Base-by-base conservation (phyloP, 176 grass and related monocot species). In the Carex parvula region DNA sequence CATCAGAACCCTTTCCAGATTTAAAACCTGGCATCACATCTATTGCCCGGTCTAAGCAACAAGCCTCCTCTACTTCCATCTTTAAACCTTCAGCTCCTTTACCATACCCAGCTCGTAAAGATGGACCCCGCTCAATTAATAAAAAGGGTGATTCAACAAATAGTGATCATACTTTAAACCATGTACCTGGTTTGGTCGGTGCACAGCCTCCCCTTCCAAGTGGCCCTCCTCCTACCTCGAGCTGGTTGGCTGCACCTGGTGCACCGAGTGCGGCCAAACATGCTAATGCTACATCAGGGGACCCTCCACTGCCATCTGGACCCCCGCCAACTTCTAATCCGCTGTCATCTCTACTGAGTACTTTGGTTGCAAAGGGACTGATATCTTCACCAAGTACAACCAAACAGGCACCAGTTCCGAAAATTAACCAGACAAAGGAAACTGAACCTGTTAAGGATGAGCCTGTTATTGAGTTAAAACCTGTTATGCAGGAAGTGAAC, bases 361-460 rank as follows among this genome's bases (percentile, higher is more conserved):
- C 93, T 76, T 89, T 99, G 84, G 91, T 99, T 86, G 90, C 91
- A 64, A 99, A 99, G 76, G 96, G 96, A 60, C 68, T 99, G 75
- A 95, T 99, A 79, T 95, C 93, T 80, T 92, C 93, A 2, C 84
- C 86, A 53, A 87, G 85, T 66, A 84, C 81, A 78, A 89, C 89
- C 86, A 80, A 81, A 26, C 88, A 89, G n/a, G 58, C 56, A 57
- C 22, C 85, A n/a, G 55, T 29, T 81, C 20, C 71, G 32, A 64
- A 71, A 66, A 22, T 79, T 68, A 83, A 89, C 70, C 15, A 32
- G 50, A 24, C 21, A 41, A 80, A 85, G 42, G 29, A 68, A 24
- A 58, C 33, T 63, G 78, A 85, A 73, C 73, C 79, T 58, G 80
- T 66, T 83, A 73, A 63, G 26, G 41, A 68, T 21, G 4, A 8